Conservation (phyloP, 768 basidiomycete genomes). For the Boletus rubroflammeus region DNA sequence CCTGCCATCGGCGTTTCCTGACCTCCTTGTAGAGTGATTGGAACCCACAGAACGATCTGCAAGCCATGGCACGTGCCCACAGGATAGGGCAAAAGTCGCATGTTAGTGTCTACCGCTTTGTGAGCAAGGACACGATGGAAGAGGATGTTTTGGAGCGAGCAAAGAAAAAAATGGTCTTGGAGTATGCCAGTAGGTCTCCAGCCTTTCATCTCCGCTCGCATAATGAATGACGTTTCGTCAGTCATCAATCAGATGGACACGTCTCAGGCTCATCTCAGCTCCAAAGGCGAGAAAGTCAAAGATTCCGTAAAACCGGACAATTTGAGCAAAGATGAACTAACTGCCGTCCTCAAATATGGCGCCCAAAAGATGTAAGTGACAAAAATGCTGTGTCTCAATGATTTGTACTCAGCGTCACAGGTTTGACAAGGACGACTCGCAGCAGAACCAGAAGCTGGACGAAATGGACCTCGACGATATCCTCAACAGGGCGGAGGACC, state of each 20-base stretch:
- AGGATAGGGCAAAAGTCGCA: slow-evolving; percentile 98
- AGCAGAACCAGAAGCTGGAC: slow-evolving; percentile 92
- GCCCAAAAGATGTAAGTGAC: slow-evolving; percentile 88
- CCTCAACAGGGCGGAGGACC: slow-evolving; percentile 92
- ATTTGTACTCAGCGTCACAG: slow-evolving; percentile 36
- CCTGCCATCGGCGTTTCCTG: neutral
- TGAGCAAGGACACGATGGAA: slow-evolving; percentile 99
- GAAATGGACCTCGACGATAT: slow-evolving; percentile 99
- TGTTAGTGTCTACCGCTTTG: slow-evolving; percentile 97
- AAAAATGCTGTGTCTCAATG: slow-evolving; percentile 2
- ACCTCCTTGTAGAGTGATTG: slow-evolving; percentile 73
- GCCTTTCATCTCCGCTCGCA: slow-evolving; percentile 11
- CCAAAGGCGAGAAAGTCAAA: slow-evolving; percentile 63
- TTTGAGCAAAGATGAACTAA: slow-evolving; percentile 93
- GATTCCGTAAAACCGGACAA: slow-evolving; percentile 75
- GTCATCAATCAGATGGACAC: slow-evolving; percentile 99
- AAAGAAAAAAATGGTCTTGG: slow-evolving; percentile 99
- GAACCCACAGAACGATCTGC: slow-evolving; percentile 98
- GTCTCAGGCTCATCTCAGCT: slow-evolving; percentile 91
- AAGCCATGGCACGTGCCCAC: slow-evolving; percentile 99
- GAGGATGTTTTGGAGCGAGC: slow-evolving; percentile 97
- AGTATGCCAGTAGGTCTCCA: slow-evolving; percentile 88
- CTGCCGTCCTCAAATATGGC: slow-evolving; percentile 97
- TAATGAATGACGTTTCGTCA: slow-evolving; percentile 32
- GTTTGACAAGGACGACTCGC: slow-evolving; percentile 95